A percentile compares a stretch with the other conserved stretches of the same genome.
phyloP scores from a whole-genome alignment of 2,329 filamentous ascomycete genomes.

The Pseudocercospora ulei region DNA sequence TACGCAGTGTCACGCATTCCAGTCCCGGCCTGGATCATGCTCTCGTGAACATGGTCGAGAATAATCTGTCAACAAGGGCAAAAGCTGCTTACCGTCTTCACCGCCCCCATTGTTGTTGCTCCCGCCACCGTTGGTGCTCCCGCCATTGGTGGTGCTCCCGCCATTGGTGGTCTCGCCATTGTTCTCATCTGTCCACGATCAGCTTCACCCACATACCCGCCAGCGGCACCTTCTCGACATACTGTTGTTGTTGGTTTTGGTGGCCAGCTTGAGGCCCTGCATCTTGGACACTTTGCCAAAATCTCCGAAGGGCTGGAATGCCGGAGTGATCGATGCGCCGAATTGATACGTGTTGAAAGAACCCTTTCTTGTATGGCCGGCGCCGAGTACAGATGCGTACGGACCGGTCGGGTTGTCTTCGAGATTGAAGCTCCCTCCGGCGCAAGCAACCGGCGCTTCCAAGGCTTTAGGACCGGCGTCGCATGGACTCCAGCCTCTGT shows the following conservation, averaged over 20 bases:
- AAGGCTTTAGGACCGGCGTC: conserved; percentile 1
- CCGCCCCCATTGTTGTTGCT: no score
- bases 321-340: background rate
- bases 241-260: background rate
- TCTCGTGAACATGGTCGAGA: no score
- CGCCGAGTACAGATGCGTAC: background rate
- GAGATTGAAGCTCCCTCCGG: conserved; percentile 2
- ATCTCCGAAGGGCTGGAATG: conserved; percentile 1
- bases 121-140: no score
- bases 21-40: no score
- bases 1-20: no score
- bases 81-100: no score
- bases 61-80: no score
- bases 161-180: no score
- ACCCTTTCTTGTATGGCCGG: background rate
- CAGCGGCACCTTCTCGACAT: background rate
- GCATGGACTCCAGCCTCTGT: conserved; percentile 3
- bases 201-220: no score
- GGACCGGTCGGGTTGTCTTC: background rate
- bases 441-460: background rate
- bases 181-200: no score
- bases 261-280: background rate
- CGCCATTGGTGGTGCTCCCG: no score
- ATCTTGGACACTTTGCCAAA: background rate
- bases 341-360: conserved; percentile 3